Evolutionary conservation across 2,329 filamentous ascomycete species (phyloP).

Genomic region (Endoconidiophora laricicola): DNA sequence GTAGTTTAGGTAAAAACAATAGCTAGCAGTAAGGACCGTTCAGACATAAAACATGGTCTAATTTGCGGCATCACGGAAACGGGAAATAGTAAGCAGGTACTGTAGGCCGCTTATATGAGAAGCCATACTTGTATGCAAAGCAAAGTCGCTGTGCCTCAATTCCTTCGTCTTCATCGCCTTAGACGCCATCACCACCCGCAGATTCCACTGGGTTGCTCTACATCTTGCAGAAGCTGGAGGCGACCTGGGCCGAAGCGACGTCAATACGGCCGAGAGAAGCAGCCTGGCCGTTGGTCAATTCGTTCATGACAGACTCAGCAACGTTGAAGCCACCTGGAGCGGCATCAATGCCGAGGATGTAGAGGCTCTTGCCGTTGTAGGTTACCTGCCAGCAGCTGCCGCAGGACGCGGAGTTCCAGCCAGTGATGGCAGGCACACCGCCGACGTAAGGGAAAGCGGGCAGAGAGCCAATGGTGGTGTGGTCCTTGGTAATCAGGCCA

Average conservation of each 20-base stretch:
- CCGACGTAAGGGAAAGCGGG: slow-evolving; percentile 38
- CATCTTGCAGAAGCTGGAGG: slow-evolving; percentile 27
- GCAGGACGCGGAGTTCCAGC: slow-evolving; percentile 41
- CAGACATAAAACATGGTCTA: too few relatives aligned
- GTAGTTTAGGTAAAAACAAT: not conserved
- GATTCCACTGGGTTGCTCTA: slow-evolving; percentile 13
- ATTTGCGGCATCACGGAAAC: too few relatives aligned
- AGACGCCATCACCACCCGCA: too few relatives aligned
- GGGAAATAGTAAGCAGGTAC: too few relatives aligned
- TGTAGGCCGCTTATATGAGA: too few relatives aligned
- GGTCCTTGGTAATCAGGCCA: slow-evolving; percentile 46
- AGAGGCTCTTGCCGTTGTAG: slow-evolving; percentile 34
- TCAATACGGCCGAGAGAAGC: slow-evolving; percentile 34
- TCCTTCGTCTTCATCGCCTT: too few relatives aligned
- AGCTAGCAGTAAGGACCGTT: too few relatives aligned
- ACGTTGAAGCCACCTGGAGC: slow-evolving; percentile 37
- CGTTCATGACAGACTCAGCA: slow-evolving; percentile 37
- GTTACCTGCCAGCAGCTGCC: slow-evolving; percentile 41
- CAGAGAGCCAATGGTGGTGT: slow-evolving; percentile 35
- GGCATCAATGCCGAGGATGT: slow-evolving; percentile 40
- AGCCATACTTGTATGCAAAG: too few relatives aligned
- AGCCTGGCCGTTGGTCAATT: slow-evolving; percentile 35
- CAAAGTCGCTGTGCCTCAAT: too few relatives aligned
- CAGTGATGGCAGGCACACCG: slow-evolving; percentile 31
- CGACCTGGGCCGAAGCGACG: slow-evolving; percentile 30